These are phyloP conservation scores for Danielia oregonensis DNA, from an alignment of 805 yeast genomes.

Conservation along the genomic window DNA sequence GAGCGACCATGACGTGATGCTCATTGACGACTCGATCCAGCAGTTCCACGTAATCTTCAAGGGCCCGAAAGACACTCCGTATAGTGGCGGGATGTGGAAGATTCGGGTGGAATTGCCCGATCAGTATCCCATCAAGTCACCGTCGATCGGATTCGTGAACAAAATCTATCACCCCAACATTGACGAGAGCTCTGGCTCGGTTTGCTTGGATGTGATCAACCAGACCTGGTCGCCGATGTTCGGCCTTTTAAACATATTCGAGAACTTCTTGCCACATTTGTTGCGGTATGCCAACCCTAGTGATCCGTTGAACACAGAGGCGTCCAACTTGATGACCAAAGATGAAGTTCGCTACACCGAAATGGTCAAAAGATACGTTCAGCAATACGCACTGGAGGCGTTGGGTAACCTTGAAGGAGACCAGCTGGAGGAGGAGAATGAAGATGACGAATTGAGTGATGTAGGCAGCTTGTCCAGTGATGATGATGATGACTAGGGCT, in stretches of 20 bases:
- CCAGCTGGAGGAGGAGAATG: conserved; percentile 30
- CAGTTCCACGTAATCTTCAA: conserved; percentile 80
- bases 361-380: conserved; percentile 70
- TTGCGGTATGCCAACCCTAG: conserved; percentile 89
- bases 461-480: conserved; percentile 50
- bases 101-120: conserved; percentile 91
- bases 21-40: conserved; percentile 73
- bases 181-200: conserved; percentile 86
- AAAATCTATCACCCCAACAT: conserved; percentile 94
- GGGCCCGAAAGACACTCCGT: conserved; percentile 83
- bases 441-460: conserved; percentile 43
- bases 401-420: conserved; percentile 39
- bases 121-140: conserved; percentile 92
- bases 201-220: conserved; percentile 92
- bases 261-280: conserved; percentile 88
- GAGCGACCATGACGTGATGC: conserved; percentile 87
- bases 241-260: conserved; percentile 86
- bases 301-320: conserved; percentile 90
- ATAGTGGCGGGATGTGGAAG: conserved; percentile 87
- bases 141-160: conserved; percentile 90
- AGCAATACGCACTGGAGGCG: conserved; percentile 49
- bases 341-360: conserved; percentile 64
- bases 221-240: conserved; percentile 99
- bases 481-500: conserved; percentile 27
- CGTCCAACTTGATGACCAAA: conserved; percentile 71